Conservation (phyloP, 345 rosid genomes). For the Pistacia vera region DNA sequence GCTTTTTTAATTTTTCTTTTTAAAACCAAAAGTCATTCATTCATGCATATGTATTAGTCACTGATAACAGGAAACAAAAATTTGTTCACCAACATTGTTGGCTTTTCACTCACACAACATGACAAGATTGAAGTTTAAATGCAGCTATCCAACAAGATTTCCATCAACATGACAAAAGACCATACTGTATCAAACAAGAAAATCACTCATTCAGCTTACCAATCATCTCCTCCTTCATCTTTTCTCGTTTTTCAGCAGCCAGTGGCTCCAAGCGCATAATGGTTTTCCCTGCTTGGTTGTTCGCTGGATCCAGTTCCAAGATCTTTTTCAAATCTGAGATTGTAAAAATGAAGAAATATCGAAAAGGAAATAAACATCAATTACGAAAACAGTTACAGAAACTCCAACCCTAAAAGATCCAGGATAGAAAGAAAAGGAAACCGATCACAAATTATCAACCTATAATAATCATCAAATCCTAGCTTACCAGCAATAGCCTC, state of each 20-base stretch:
- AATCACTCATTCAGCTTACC: conserved; percentile 47
- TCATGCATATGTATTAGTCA: neutral
- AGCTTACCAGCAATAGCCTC: conserved; percentile 80
- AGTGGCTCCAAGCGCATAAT: conserved; percentile 76
- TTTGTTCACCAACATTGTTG: neutral
- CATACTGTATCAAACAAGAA: neutral
- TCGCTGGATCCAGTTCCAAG: conserved; percentile 80
- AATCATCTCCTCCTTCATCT: conserved; percentile 98
- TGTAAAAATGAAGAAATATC: neutral
- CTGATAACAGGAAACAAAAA: neutral
- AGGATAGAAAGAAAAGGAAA: neutral
- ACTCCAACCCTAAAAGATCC: neutral
- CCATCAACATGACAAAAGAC: neutral
- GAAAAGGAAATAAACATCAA: neutral
- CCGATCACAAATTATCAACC: neutral
- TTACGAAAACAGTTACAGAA: neutral
- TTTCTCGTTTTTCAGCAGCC: conserved; percentile 89
- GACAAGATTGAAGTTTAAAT: neutral
- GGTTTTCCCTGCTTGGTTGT: conserved; percentile 69
- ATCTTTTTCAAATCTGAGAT: conserved; percentile 78
- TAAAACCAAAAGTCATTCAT: neutral
- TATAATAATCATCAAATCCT: neutral
- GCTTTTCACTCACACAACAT: neutral
- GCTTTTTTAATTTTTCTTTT: too few species aligned
- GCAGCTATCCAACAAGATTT: neutral